Evolutionary conservation across 179 eudicot species (phyloP), one percentile per base, ranked within the genome.

Genomic region (Carnegiea gigantea): DNA sequence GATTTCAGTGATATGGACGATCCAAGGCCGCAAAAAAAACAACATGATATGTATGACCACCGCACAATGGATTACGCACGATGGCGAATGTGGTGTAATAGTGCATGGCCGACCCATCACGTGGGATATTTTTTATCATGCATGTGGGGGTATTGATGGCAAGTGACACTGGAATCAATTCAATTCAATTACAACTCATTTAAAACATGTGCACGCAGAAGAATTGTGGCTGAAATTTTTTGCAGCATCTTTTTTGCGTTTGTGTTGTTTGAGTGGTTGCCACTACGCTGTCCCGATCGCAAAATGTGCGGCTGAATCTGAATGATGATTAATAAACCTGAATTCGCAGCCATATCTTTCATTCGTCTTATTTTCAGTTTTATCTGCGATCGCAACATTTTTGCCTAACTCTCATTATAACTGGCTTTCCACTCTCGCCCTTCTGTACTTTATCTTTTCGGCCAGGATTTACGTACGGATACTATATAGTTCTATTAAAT

Each of bases 71-170:
- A 4, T 65, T 1, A 65, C 70, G 38, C 24, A 26, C 43, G 7
- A 40, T 40, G 43, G 43, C 70, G 4, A 65, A 10, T 26, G 18
- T 24, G 9, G 12, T 62, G 17, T 26, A 23, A 38, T 2, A 26
- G 36, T 65, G 70, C 71, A 65, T 65, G 71, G 71, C 71, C 71
- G 71, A 65, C 71, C 71, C 38, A 65, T 65, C 71, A 65, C 71
- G 71, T 65, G 71, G 71, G 71, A 65, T 65, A 65, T 40, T 24
- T 12, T 65, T 65, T 1, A 65, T 65, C 11, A 12, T 65, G 26
- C 71, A 65, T 33, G 71, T 65, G 44, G 71, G 71, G 53, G 71
- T 10, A 13, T 65, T 65, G 30, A 65, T 65, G 38, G 15, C 6
- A 65, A 65, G 33, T 65, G 70, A 65, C 70, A 65, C 24, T 8